Evolutionary conservation across 129 eudicot species (phyloP), one percentile per base, ranked within the genome.

Genomic region (Chrysanthemum makinoi): DNA sequence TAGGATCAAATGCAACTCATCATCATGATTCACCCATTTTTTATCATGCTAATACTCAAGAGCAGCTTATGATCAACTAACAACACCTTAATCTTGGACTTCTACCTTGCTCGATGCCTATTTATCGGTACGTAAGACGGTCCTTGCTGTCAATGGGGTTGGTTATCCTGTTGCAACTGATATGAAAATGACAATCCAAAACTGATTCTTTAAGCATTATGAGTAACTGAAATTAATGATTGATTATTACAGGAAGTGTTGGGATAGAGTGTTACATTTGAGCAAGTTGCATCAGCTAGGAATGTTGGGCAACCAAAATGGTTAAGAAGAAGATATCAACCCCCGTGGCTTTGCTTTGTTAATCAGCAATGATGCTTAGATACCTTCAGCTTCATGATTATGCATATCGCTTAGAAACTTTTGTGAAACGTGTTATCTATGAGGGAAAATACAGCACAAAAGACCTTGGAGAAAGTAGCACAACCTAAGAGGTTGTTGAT

Each of bases 271-370:
- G 95, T 95, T 0, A 76, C 87, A 47, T 90, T 90, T 62, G 97
- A 90, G 83, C 95, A 90, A 83, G 97, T 95, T 48, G 95, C 97
- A 22, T 90, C 97, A 43, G 97, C 97, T 4, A 91, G 97, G 48
- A 90, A 90, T 67, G 97, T 90, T 12, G 97, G 97, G 4, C 83
- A 83, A 70, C 82, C 72, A 58, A 82, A 62, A 18, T 87, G 69
- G 61, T 87, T 22, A 87, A 81, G 67, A 80, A 90, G 72, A 90
- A 79, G 75, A 87, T 77, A 78, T 95, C 95, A 35, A 90, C 87
- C 60, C 97, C 97, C 0, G 83, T 90, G 54, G 97, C 97, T 61
- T 59, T 90, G 30, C 89, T 90, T 19, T 91, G 87, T 72, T 90
- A 95, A 10, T 85, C 96, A 44, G 90, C 94, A 66, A 90, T 90